Evolutionary conservation across 257 asterid species (phyloP), one percentile per base, ranked within the genome.

Genomic region (Solanum clarkiae): DNA sequence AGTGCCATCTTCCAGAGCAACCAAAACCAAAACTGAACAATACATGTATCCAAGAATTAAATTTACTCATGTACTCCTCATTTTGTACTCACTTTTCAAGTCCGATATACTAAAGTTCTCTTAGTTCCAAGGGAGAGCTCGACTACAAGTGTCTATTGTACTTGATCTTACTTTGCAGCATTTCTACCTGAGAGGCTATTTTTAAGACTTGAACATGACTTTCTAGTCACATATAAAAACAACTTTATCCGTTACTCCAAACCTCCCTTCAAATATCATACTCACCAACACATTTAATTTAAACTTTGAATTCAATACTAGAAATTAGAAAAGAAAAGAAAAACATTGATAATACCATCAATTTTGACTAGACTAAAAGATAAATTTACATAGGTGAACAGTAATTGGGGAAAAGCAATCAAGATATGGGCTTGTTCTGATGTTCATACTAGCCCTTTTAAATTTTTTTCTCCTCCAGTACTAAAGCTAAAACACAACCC

Each of bases 151-250:
- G 3, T 29, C 32, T 29, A 29, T 29, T 29, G 3, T 29, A 29
- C 32, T 29, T 29, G 2, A 2, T 29, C 1, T 26, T 26, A 26
- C 2, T 1, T 26, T 26, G 29, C 2, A 26, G 29, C 2, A 26
- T 26, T 26, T 26, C 0, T 26, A 26, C 1, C 1, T 26, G 29
- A 26, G 29, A 26, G 29, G 2, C 32, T 32, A 11, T 47, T 75
- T 49, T 51, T 75, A 13, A 15, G n/a, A 14, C 42, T 47, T 29
- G 32, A 29, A 29, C 32, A 29, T 29, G 2, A 29, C 32, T 32
- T 32, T 0, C 1, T 32, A 32, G 1, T 32, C 36, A 32, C 4
- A 1, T 26, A 2, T n/a, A 0, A 32, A 32, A 2, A 32, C 0
- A 32, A 32, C 4, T 32, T 32, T 32, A 32, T 1, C 4, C 4